phyloP scores from a whole-genome alignment of 257 asterid genomes.

The Agastache rugosa region DNA sequence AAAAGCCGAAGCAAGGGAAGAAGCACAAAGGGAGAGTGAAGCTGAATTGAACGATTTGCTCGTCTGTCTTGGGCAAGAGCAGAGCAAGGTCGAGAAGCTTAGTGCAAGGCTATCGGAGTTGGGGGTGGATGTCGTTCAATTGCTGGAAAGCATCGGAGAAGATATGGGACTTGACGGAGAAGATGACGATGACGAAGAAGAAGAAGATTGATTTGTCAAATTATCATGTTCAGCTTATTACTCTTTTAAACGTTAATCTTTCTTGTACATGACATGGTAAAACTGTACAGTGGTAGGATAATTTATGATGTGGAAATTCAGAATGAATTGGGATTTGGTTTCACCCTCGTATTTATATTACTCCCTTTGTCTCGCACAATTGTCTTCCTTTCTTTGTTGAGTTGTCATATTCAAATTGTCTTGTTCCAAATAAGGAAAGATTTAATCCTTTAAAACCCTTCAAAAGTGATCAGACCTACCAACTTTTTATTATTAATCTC shows the following conservation, averaged over 20 bases:
- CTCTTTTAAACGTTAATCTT: neutral
- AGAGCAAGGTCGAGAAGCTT: conserved; percentile 90
- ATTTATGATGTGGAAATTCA: conserved; percentile 9
- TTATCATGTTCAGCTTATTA: conserved; percentile 5
- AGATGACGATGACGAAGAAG: conserved; percentile 66
- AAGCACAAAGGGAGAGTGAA: conserved; percentile 89
- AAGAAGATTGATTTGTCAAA: conserved; percentile 46
- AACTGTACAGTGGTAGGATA: conserved; percentile 8
- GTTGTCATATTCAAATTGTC: too few species aligned
- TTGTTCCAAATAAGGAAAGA: too few species aligned
- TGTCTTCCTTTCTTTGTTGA: too few species aligned
- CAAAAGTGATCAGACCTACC: too few species aligned
- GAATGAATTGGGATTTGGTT: neutral
- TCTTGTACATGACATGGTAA: conserved; percentile 14
- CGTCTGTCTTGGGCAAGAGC: conserved; percentile 97
- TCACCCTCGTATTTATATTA: too few species aligned
- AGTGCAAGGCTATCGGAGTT: conserved; percentile 65
- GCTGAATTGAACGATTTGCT: conserved; percentile 81
- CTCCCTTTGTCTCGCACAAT: too few species aligned
- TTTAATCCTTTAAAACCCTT: too few species aligned
- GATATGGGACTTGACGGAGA: conserved; percentile 60
- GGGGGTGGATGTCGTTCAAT: conserved; percentile 74
- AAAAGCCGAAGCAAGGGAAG: conserved; percentile 82
- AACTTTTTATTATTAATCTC: too few species aligned
- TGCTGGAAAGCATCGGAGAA: conserved; percentile 81